Evolutionary conservation across 495 filamentous ascomycete species (phyloP).

Genomic region (Paragyromitra xinjiangensis): DNA sequence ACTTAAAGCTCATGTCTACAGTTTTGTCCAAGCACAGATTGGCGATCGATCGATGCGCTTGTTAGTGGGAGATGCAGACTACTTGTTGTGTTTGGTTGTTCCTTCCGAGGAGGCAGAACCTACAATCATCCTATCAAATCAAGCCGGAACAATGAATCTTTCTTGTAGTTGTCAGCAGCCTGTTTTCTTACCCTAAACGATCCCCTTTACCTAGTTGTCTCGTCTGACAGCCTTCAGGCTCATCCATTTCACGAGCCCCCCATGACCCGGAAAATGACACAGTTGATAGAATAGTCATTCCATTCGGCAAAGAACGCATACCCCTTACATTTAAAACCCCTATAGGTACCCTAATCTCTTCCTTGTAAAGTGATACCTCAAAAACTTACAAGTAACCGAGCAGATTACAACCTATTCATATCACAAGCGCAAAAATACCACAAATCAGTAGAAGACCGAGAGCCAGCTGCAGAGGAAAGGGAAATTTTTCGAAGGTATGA

Average conservation of each 20-base stretch:
- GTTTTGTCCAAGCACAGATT: slow-evolving; percentile 58
- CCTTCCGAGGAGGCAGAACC: slow-evolving; percentile 61
- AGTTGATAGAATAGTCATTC: not conserved
- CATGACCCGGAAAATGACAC: slow-evolving; percentile 1
- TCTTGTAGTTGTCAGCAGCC: slow-evolving; percentile 59
- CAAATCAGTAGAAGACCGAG: slow-evolving; percentile 11
- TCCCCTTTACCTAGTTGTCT: not conserved
- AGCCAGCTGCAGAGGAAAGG: slow-evolving; percentile 3
- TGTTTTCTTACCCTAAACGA: not conserved
- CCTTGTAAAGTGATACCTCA: not conserved
- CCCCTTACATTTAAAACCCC: slow-evolving; percentile 59
- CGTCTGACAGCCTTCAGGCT: slow-evolving; percentile 5
- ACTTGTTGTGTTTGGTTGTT: slow-evolving; percentile 61
- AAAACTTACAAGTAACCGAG: not conserved
- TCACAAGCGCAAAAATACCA: slow-evolving; percentile 9
- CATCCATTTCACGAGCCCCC: not conserved
- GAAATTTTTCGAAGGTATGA: slow-evolving; percentile 53
- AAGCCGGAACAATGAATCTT: slow-evolving; percentile 61
- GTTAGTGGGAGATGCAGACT: slow-evolving; percentile 60
- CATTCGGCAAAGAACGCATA: slow-evolving; percentile 57
- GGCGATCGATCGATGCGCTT: slow-evolving; percentile 60
- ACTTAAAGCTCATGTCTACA: not conserved
- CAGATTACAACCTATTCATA: slow-evolving; percentile 27
- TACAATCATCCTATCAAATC: slow-evolving; percentile 61
- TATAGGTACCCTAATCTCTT: slow-evolving; percentile 54